A percentile compares a stretch with the other conserved stretches of the same genome.
phyloP scores from a whole-genome alignment of 352 stramenopile species.

The Pythium volutum region DNA sequence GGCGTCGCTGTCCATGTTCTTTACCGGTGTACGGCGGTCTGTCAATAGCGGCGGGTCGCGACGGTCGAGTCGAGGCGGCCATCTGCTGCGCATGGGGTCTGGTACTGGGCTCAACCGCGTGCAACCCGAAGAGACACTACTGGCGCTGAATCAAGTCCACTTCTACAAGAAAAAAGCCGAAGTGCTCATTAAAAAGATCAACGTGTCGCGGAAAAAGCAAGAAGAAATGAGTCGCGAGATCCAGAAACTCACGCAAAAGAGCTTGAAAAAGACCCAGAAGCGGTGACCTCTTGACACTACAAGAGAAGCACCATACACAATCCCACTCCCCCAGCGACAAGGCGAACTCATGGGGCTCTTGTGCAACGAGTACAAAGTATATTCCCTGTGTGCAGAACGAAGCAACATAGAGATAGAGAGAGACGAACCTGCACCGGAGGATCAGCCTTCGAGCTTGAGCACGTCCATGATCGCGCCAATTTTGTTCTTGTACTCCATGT shows the following conservation, averaged over 20 bases:
- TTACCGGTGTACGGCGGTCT: conserved; percentile 8
- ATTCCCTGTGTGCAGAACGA: neutral
- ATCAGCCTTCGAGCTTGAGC: conserved; percentile 62
- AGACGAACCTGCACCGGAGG: neutral
- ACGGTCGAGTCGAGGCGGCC: conserved; percentile 11
- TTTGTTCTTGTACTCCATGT: conserved; percentile 89
- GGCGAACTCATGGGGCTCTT: neutral
- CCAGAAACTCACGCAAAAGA: conserved; percentile 55
- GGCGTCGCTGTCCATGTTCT: conserved; percentile 17
- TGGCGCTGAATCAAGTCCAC: conserved; percentile 51
- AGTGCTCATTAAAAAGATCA: conserved; percentile 68
- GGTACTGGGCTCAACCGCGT: conserved; percentile 27
- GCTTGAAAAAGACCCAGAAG: conserved; percentile 36
- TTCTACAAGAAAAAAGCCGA: conserved; percentile 64
- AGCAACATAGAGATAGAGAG: neutral
- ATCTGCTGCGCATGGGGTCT: conserved; percentile 10
- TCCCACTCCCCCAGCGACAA: neutral
- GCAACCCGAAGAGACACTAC: conserved; percentile 52
- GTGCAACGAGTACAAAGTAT: neutral
- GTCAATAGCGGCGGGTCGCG: neutral
- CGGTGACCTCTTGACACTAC: neutral
- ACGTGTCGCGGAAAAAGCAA: conserved; percentile 53
- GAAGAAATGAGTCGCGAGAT: conserved; percentile 66
- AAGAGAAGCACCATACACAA: neutral
- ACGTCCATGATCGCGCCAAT: conserved; percentile 80